A percentile compares a stretch with the other conserved stretches of the same genome.
Evolutionary conservation across 371 early-diverging fungal genomes (phyloP).

Genomic region (Zopfochytrium polystomum): DNA sequence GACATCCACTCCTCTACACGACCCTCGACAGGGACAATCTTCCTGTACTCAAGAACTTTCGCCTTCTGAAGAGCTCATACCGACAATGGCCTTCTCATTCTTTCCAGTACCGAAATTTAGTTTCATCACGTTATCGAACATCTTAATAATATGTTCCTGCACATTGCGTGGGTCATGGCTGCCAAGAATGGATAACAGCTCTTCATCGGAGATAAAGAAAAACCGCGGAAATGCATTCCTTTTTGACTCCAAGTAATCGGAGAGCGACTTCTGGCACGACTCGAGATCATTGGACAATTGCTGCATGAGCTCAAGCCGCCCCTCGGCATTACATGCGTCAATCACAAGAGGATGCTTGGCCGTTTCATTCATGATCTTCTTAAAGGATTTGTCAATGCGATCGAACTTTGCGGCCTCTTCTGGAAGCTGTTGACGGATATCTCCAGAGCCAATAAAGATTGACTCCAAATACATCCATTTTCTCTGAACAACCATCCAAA

Average conservation of each 20-base stretch:
- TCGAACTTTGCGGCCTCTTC: conserved; percentile 59
- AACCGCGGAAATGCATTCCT: conserved; percentile 59
- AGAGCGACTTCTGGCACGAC: conserved; percentile 55
- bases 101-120: conserved; percentile 55
- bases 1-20: conserved; percentile 62
- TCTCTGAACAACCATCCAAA: conserved; percentile 61
- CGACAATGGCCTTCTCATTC: conserved; percentile 51
- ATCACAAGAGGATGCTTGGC: conserved; percentile 53
- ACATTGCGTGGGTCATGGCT: conserved; percentile 56
- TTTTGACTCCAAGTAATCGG: conserved; percentile 58
- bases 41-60: conserved; percentile 49
- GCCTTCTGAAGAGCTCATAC: conserved; percentile 58
- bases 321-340: conserved; percentile 56
- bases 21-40: conserved; percentile 49
- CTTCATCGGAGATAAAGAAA: conserved; percentile 63
- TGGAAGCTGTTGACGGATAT: conserved; percentile 57
- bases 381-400: conserved; percentile 55
- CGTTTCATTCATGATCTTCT: conserved; percentile 57
- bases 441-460: conserved; percentile 56
- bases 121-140: conserved; percentile 59
- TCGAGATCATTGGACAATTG: conserved; percentile 49
- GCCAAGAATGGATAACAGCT: conserved; percentile 58
- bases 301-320: conserved; percentile 48
- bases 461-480: conserved; percentile 64
- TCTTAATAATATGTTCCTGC: conserved; percentile 61